These are phyloP conservation scores for Dactylellina parvicollis DNA, from an alignment of 2,329 filamentous ascomycete genomes.

Conservation along the genomic window DNA sequence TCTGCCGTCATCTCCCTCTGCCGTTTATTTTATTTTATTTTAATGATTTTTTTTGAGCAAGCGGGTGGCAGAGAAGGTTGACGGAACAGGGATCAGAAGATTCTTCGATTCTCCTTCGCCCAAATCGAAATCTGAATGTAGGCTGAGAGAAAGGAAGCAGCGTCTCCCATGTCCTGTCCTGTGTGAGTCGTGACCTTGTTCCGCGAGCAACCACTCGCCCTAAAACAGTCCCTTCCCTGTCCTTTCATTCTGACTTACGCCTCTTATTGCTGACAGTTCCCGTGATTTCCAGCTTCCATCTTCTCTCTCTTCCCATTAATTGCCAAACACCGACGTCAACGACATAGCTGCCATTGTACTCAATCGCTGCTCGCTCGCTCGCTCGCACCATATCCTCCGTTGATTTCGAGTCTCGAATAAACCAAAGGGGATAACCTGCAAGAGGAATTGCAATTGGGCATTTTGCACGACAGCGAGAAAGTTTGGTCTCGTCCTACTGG, in stretches of 20 bases:
- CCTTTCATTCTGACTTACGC: conserved; percentile 19
- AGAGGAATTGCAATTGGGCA: conserved; percentile 34
- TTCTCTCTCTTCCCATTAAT: conserved; percentile 5
- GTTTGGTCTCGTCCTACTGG: conserved; percentile 45
- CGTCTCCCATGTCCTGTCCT: conserved; percentile 44
- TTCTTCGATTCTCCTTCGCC: conserved; percentile 33
- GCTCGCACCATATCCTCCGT: not conserved
- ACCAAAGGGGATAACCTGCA: conserved; percentile 15
- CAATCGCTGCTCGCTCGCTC: not conserved
- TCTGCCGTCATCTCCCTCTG: too few relatives aligned
- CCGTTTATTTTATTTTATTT: not conserved
- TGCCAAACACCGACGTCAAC: conserved; percentile 25
- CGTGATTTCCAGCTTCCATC: conserved; percentile 47
- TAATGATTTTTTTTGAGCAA: conserved; percentile 10
- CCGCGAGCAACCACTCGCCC: conserved; percentile 28
- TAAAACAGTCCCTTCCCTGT: conserved; percentile 18
- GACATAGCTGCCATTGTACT: conserved; percentile 29
- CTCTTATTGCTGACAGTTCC: conserved; percentile 50
- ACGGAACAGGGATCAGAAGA: conserved; percentile 24
- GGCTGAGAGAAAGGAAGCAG: conserved; percentile 16
- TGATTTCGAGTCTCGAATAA: not conserved
- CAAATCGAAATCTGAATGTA: conserved; percentile 19
- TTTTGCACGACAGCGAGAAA: conserved; percentile 38
- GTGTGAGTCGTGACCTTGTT: conserved; percentile 30
- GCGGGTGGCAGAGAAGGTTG: conserved; percentile 36